Evolutionary conservation across 176 grass and related monocot species (phyloP).

Genomic region (Aegilops bicornis): DNA sequence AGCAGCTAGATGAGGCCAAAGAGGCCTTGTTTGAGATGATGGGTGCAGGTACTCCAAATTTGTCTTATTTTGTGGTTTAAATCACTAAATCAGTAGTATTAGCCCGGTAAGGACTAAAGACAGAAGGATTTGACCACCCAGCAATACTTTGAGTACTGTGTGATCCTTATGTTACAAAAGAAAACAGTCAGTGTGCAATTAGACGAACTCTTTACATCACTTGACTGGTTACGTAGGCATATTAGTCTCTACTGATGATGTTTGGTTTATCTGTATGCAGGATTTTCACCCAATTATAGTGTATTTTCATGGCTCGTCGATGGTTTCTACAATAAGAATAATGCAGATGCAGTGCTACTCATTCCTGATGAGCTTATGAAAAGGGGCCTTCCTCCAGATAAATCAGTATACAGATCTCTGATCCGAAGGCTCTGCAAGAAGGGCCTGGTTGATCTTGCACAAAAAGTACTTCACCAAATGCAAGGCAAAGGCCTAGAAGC

Average conservation of each 20-base stretch:
- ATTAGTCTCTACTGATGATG: not conserved
- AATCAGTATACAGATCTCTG: slow-evolving; percentile 72
- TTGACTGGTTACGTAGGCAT: not conserved
- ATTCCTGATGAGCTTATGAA: slow-evolving; percentile 70
- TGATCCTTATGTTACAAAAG: not conserved
- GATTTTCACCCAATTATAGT: slow-evolving; percentile 66
- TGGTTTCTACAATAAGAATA: slow-evolving; percentile 63
- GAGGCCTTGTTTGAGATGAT: slow-evolving; percentile 80
- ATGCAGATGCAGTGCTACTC: slow-evolving; percentile 54
- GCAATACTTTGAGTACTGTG: not conserved
- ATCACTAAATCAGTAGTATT: not conserved
- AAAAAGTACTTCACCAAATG: slow-evolving; percentile 60
- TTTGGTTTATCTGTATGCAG: slow-evolving; percentile 32
- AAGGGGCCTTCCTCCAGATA: slow-evolving; percentile 62
- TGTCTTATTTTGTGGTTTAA: not conserved
- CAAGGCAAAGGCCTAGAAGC: slow-evolving; percentile 51
- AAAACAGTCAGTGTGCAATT: not conserved
- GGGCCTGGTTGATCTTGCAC: slow-evolving; percentile 61
- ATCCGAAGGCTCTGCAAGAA: slow-evolving; percentile 84
- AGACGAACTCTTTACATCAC: not conserved
- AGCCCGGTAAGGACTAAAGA: not conserved
- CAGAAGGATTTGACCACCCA: not conserved
- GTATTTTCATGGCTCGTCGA: slow-evolving; percentile 84
- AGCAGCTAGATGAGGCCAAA: slow-evolving; percentile 69
- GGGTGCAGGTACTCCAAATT: slow-evolving; percentile 52